phyloP scores from a whole-genome alignment of 768 basidiomycete species.

The Lactifluus hygrophoroides region DNA sequence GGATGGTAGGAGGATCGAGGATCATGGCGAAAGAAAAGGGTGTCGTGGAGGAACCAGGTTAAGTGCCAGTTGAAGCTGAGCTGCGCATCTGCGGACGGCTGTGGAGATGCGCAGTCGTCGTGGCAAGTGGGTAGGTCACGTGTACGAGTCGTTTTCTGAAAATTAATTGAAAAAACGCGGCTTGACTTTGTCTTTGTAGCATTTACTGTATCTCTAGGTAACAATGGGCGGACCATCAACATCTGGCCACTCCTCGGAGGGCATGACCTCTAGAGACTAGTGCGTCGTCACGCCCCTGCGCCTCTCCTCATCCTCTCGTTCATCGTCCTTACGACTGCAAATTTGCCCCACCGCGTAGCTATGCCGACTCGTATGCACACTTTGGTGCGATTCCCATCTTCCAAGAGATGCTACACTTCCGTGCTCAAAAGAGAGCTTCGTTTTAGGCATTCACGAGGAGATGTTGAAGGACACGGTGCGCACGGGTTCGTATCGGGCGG shows the following conservation, averaged over 20 bases:
- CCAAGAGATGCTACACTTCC: background rate
- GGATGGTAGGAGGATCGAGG: background rate
- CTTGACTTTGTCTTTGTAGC: too few species aligned
- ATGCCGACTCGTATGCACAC: constrained; percentile 94
- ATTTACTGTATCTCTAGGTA: too few species aligned
- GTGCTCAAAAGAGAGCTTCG: background rate
- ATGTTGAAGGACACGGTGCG: constrained; percentile 98
- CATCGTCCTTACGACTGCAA: constrained; percentile 2
- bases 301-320: constrained; percentile 15
- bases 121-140: background rate
- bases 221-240: constrained; percentile 13
- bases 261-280: constrained; percentile 87
- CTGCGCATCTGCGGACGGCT: too few species aligned
- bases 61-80: too few species aligned
- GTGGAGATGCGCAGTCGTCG: background rate
- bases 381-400: constrained; percentile 50
- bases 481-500: constrained; percentile 89
- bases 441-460: constrained; percentile 91
- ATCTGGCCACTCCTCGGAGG: constrained; percentile 9
- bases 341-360: constrained; percentile 41
- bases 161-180: too few species aligned
- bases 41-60: too few species aligned
- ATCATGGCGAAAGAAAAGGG: constrained; percentile 7
- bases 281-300: constrained; percentile 32
- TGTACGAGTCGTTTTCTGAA: background rate